Evolutionary conservation across 2,329 filamentous ascomycete species (phyloP), one percentile per base, ranked within the genome.

Genomic region (Aspergillus melleus): DNA sequence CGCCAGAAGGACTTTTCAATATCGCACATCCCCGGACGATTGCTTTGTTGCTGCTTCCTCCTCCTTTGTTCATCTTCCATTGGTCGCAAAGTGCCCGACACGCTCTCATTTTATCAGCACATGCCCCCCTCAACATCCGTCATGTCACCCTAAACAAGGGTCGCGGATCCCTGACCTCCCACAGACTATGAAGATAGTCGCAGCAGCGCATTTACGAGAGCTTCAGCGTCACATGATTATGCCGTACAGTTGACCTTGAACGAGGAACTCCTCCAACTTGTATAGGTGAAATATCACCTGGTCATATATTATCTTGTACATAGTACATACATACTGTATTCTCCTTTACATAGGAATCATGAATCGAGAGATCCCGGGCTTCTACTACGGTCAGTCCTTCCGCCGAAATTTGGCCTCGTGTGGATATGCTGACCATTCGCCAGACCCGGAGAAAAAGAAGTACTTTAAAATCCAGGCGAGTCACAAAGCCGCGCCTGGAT

Each of bases 381-480:
- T 72, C 49, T 75, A 73, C 49, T 75, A 68, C 59, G 72, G 72
- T 74, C 36, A 56, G 44, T 20, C 44, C 58, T 65, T 64, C 16
- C n/a, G n/a, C 20, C 22, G 29, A n/a, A 6, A 49, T 20, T 20
- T 46, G 4, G 16, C 20, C 49, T 47, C 6, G 10, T 22, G 19
- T 29, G 46, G 24, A 54, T 55, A 14, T 55, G 36, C 59, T 66
- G 39, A 65, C 57, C 26, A 39, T 46, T 16, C 24, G 20, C 6
- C 62, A 79, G 76, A 79, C 59, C 65, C 73, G 12, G 80, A 81
- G 49, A 89, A 86, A 72, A 82, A 82, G 42, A 88, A 85, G 64
- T 91, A 90, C 68, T 91, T 90, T 74, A 88, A 86, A 66, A 83
- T 90, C 53, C 84, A 89, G 69, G 67, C 76, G 24, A 79, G 76